A percentile compares a stretch with the other conserved stretches of the same genome.
Evolutionary conservation across 352 stramenopile genomes (phyloP).

Genomic region (Globisporangium radiosum): DNA sequence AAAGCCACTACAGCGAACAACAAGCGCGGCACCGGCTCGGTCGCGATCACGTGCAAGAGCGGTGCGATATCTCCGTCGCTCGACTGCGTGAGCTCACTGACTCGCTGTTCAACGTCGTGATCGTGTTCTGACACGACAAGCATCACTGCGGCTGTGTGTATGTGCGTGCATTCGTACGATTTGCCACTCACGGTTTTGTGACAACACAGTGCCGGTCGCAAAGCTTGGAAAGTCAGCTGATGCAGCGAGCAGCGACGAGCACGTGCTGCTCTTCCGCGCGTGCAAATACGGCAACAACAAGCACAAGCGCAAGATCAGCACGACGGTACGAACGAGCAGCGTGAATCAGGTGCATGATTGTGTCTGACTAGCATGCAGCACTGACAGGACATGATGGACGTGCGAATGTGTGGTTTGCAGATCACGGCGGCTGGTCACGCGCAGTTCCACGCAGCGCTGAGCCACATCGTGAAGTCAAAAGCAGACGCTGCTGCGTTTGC

Average conservation of each 20-base stretch:
- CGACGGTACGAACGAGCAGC: conserved; percentile 28
- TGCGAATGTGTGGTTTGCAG: conserved; percentile 16
- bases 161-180: background rate
- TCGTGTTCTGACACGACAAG: background rate
- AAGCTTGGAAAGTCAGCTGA: conserved; percentile 3
- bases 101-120: conserved; percentile 6
- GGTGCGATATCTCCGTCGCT: conserved; percentile 15
- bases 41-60: conserved; percentile 64
- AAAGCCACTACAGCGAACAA: conserved; percentile 1
- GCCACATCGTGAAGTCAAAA: conserved; percentile 67
- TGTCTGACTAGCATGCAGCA: too few species aligned
- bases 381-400: background rate
- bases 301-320: conserved; percentile 84
- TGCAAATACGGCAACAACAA: conserved; percentile 84
- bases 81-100: too few species aligned
- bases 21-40: conserved; percentile 32
- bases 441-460: conserved; percentile 61
- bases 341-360: too few species aligned
- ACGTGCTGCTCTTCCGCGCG: conserved; percentile 66
- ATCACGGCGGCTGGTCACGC: conserved; percentile 50
- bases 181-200: background rate
- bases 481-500: conserved; percentile 33
- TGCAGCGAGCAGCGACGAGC: conserved; percentile 26
- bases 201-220: conserved; percentile 11
- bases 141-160: conserved; percentile 3